These are phyloP conservation scores for Biscogniauxia mediterranea DNA, from an alignment of 2,329 filamentous ascomycete species.

Conservation along the genomic window DNA sequence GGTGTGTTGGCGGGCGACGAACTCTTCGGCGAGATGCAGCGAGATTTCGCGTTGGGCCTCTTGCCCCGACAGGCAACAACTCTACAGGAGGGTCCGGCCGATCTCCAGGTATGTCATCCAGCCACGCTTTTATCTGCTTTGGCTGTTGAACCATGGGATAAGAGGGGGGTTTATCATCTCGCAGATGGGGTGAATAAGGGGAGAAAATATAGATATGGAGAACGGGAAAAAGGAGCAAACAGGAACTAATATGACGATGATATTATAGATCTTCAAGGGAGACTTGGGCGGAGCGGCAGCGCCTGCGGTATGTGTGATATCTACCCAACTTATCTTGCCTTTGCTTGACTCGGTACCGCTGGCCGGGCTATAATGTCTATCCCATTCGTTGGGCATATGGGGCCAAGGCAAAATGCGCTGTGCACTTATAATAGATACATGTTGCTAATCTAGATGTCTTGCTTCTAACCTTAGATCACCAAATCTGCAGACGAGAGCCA, in stretches of 20 bases:
- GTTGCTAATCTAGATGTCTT: background rate
- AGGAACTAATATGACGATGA: background rate
- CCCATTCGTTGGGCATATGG: background rate
- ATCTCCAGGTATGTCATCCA: slow-evolving; percentile 35
- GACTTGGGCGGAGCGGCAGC: slow-evolving; percentile 39
- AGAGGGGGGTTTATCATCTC: background rate
- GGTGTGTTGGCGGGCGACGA: slow-evolving; percentile 18
- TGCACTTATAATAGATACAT: background rate
- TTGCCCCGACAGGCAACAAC: slow-evolving; percentile 31
- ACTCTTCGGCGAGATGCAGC: slow-evolving; percentile 31
- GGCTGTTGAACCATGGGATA: slow-evolving; percentile 2
- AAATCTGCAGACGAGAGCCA: background rate
- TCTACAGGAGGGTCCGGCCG: slow-evolving; percentile 17
- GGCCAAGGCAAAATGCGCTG: background rate
- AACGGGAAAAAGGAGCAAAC: background rate
- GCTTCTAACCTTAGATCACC: background rate
- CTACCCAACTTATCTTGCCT: background rate
- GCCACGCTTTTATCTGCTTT: background rate
- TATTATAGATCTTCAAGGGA: slow-evolving; percentile 37
- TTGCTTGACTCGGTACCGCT: background rate
- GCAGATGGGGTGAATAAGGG: background rate
- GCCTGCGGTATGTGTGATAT: slow-evolving; percentile 31
- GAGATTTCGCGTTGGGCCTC: slow-evolving; percentile 37
- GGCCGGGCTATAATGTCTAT: background rate
- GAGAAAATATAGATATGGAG: background rate